Base-by-base conservation (phyloP, 768 basidiomycete species). In the Holtermannia corniformis region DNA sequence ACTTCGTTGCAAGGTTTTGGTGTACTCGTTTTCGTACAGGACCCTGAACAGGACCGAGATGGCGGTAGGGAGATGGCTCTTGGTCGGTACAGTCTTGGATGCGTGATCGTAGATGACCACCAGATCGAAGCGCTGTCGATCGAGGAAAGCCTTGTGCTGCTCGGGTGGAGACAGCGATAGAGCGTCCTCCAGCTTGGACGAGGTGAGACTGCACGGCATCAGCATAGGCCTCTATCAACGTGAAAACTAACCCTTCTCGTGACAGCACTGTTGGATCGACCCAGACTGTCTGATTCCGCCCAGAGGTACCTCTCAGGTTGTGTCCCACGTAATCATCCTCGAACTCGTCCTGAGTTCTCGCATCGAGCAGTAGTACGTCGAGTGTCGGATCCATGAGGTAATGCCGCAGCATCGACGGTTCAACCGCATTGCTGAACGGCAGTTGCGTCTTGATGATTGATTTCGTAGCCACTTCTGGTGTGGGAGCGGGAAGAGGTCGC, bases 41-140 rank as follows among this genome's bases (percentile, higher is more conserved):
- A 83, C 79, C 10, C 79, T 76, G 50, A 82, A 76, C 21, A 92
- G 78, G 19, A 76, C 67, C 1, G 79, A 76, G n/a, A 86, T 80
- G 0, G 81, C 76, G 10, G 75, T 75, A 19, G 74, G 69, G 2
- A 72, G 68, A 1, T 77, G 79, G 48, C 81, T 77, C 16, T 75
- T 70, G 50, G 52, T 44, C 3, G 70, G 79, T 76, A 44, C 86
- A 82, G 25, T 76, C 70, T 47, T 78, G 63, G 73, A 72, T 12
- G 66, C 47, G 2, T 63, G 54, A 70, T 97, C 92, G 70, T 91
- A 91, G 3, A 96, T 75, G 14, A 84, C 86, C 22, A 99, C 82
- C 20, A 92, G 72, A 60, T 95, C 91, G 67, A 87, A 93, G 61
- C 85, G 84, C 63, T 90, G 81, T 40, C 93, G 85, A 55, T 88